These are phyloP conservation scores for Ceratobasidium sp. DNA, from an alignment of 1,284 basidiomycete genomes.

Conservation along the genomic window DNA sequence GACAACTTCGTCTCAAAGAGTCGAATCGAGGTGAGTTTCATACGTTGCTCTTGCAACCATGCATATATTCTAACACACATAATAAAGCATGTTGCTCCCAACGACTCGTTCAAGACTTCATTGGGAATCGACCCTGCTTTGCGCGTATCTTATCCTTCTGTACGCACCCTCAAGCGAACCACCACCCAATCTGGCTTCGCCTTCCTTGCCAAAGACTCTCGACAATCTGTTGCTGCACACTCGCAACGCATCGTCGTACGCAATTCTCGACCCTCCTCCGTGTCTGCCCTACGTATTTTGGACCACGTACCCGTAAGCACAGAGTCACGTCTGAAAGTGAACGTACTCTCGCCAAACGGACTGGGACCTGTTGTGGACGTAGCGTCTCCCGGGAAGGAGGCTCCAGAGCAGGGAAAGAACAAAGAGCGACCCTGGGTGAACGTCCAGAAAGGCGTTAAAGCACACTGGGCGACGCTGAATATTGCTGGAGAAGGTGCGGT, in stretches of 20 bases:
- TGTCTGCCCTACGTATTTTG: slow-evolving; percentile 49
- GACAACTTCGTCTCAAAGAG: slow-evolving; percentile 51
- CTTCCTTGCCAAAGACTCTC: slow-evolving; percentile 44
- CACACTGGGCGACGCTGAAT: slow-evolving; percentile 44
- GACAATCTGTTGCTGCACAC: slow-evolving; percentile 48
- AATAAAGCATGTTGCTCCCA: slow-evolving; percentile 42
- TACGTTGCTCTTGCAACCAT: neutral
- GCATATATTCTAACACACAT: neutral
- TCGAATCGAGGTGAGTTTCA: slow-evolving; percentile 9
- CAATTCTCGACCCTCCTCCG: slow-evolving; percentile 48
- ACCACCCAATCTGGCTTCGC: slow-evolving; percentile 27
- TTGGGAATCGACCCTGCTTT: slow-evolving; percentile 47
- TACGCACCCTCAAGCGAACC: slow-evolving; percentile 48
- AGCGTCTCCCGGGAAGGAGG: neutral
- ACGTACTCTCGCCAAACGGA: slow-evolving; percentile 48
- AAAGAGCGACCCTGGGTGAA: slow-evolving; percentile 4
- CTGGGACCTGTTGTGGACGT: slow-evolving; percentile 13
- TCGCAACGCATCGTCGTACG: slow-evolving; percentile 51
- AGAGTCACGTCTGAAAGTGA: slow-evolving; percentile 51
- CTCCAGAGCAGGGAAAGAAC: neutral
- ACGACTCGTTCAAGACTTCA: slow-evolving; percentile 48
- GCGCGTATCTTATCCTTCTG: slow-evolving; percentile 51
- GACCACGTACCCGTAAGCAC: slow-evolving; percentile 52
- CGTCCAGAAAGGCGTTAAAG: slow-evolving; percentile 41
- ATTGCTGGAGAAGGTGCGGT: slow-evolving; percentile 49